Evolutionary conservation across 805 yeast genomes (phyloP).

Genomic region (Candida silvicultrix): DNA sequence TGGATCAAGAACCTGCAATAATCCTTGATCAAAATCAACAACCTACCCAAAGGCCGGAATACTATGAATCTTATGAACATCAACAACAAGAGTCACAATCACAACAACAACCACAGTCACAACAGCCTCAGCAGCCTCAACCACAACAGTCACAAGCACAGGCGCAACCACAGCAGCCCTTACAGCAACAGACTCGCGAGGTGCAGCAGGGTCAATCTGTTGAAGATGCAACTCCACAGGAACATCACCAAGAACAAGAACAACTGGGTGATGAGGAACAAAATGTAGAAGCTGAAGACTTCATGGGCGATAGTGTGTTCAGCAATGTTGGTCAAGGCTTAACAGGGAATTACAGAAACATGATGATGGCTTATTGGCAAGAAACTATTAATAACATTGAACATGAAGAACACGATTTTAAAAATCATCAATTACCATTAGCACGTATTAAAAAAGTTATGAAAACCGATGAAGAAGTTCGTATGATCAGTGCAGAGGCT

Average conservation of each 20-base stretch:
- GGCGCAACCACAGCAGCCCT: neutral
- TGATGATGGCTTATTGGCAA: slow-evolving; percentile 98
- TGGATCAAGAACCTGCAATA: slow-evolving; percentile 16
- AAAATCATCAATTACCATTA: slow-evolving; percentile 88
- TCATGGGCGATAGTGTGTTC: slow-evolving; percentile 57
- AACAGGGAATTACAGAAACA: slow-evolving; percentile 71
- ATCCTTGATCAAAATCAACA: slow-evolving; percentile 10
- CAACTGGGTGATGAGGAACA: slow-evolving; percentile 2
- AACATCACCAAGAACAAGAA: slow-evolving; percentile 2
- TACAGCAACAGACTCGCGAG: too few relatives aligned
- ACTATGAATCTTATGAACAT: neutral
- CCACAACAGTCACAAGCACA: too few relatives aligned
- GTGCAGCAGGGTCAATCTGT: too few relatives aligned
- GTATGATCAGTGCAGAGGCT: slow-evolving; percentile 98
- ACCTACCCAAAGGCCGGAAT: neutral
- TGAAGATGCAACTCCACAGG: neutral
- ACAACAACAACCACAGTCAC: slow-evolving; percentile 4
- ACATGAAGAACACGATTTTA: slow-evolving; percentile 80
- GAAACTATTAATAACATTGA: slow-evolving; percentile 89
- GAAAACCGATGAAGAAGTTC: slow-evolving; percentile 96
- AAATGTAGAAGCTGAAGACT: slow-evolving; percentile 26
- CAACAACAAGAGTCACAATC: slow-evolving; percentile 4
- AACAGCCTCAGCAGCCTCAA: neutral
- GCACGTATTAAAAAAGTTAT: slow-evolving; percentile 96
- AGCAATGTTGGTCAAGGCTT: slow-evolving; percentile 92